Percentiles rank a stretch among this genome's conserved stretches.
Evolutionary conservation across 164 flowering plant species (phyloP).

Genomic region (Cinnamomum micranthum): DNA sequence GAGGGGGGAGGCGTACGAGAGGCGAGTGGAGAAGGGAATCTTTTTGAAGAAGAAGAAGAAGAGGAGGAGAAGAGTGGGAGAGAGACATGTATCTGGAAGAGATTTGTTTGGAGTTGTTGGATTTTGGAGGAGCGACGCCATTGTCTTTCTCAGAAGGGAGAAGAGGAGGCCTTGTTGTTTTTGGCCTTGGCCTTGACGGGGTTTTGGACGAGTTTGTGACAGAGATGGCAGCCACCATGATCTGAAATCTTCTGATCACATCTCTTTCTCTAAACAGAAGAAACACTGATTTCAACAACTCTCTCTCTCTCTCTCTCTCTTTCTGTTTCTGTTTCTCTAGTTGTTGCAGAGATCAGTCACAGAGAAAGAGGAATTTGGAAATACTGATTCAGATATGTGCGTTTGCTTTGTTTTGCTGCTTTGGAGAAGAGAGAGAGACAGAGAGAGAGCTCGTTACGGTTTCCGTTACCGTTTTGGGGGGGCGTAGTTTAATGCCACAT

Average conservation of each 20-base stretch:
- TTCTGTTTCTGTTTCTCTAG: not conserved
- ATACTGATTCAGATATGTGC: not conserved
- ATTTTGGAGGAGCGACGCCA: conserved; percentile 13
- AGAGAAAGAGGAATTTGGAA: not conserved
- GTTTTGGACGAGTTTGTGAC: not conserved
- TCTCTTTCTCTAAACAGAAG: not conserved
- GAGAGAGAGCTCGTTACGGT: not conserved
- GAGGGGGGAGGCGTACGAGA: conserved; percentile 16
- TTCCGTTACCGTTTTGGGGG: too few relatives aligned
- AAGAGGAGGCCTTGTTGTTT: conserved; percentile 33
- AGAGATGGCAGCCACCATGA: not conserved
- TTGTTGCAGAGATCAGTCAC: not conserved
- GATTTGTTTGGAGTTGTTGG: conserved; percentile 49
- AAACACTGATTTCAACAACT: not conserved
- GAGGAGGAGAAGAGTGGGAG: conserved; percentile 41
- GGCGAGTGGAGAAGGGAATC: conserved; percentile 65
- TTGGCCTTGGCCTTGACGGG: not conserved
- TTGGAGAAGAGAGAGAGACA: not conserved
- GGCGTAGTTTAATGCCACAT: too few relatives aligned
- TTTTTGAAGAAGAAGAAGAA: conserved; percentile 31
- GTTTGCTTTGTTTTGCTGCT: not conserved
- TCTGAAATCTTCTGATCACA: not conserved
- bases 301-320: not conserved
- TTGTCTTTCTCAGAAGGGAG: conserved; percentile 53
- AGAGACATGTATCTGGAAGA: conserved; percentile 52